Evolutionary conservation across 1,284 basidiomycete species (phyloP).

Genomic region (Heterobasidion parviporum): DNA sequence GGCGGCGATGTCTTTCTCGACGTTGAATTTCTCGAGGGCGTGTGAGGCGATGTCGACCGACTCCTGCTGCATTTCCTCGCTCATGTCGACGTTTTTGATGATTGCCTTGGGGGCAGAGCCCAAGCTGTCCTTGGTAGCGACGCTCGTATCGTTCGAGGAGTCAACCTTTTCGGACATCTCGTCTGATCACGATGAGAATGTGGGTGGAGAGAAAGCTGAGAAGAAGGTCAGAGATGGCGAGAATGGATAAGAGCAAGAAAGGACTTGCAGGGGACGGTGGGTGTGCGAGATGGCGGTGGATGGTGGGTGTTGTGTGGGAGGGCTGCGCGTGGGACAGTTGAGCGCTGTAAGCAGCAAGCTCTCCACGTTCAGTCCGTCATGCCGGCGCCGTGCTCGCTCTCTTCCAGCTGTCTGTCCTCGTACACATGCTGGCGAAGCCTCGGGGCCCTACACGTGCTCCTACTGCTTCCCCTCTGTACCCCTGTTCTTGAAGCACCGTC

Average conservation of each 20-base stretch:
- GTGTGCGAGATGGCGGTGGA: not conserved
- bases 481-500: not conserved
- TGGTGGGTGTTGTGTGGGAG: not conserved
- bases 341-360: not conserved
- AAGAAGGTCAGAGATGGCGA: not conserved
- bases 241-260: not conserved
- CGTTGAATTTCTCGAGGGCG: constrained; percentile 84
- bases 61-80: constrained; percentile 91
- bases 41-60: constrained; percentile 81
- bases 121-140: constrained; percentile 33
- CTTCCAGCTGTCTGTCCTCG: not conserved
- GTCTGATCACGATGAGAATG: constrained; percentile 6
- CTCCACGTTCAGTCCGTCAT: not conserved
- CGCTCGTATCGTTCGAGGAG: constrained; percentile 43
- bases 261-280: not conserved
- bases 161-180: constrained; percentile 60
- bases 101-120: constrained; percentile 61
- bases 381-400: not conserved
- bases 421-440: not conserved
- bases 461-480: not conserved
- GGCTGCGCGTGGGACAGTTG: not conserved
- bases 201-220: not conserved
- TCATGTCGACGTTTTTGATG: constrained; percentile 98
- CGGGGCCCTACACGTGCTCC: not conserved
- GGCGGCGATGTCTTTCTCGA: constrained; percentile 97